Conservation (phyloP, 163 green algal species). For the Volvox carteri region DNA sequence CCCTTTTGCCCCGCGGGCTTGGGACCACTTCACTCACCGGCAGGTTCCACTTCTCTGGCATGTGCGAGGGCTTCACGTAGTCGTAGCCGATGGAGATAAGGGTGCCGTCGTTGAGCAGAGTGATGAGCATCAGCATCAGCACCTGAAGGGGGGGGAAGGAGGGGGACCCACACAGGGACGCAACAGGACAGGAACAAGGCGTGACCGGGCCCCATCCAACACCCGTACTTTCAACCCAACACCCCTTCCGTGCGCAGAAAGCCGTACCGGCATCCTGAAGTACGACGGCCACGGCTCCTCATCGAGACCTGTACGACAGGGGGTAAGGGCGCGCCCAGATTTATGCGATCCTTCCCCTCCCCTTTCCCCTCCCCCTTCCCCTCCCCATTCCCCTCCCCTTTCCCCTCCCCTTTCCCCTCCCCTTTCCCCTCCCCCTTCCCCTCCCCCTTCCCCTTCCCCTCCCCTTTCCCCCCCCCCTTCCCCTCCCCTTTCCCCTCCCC, state of each 20-base stretch:
- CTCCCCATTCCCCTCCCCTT: not conserved
- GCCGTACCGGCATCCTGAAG: conserved; percentile 48
- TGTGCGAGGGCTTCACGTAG: conserved; percentile 79
- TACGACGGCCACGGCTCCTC: conserved; percentile 45
- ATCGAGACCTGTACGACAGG: not conserved
- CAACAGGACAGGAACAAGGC: no score
- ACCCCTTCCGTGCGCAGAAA: not conserved
- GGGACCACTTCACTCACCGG: conserved; percentile 33
- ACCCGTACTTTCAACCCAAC: no score
- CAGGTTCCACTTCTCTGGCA: conserved; percentile 92
- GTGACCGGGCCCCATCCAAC: no score
- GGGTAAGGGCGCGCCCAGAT: no score
- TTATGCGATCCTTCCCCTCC: no score
- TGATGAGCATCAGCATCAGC: conserved; percentile 92
- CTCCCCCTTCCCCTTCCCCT: no score
- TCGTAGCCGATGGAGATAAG: conserved; percentile 95
- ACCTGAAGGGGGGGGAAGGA: conserved; percentile 61
- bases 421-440: not conserved
- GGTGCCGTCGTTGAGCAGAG: conserved; percentile 87
- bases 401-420: not conserved
- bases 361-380: no score
- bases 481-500: no score
- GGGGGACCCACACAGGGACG: no score
- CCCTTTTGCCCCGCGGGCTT: no score
- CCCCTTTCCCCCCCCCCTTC: no score